Base-by-base conservation (phyloP, 257 asterid species). In the Eucommia ulmoides region DNA sequence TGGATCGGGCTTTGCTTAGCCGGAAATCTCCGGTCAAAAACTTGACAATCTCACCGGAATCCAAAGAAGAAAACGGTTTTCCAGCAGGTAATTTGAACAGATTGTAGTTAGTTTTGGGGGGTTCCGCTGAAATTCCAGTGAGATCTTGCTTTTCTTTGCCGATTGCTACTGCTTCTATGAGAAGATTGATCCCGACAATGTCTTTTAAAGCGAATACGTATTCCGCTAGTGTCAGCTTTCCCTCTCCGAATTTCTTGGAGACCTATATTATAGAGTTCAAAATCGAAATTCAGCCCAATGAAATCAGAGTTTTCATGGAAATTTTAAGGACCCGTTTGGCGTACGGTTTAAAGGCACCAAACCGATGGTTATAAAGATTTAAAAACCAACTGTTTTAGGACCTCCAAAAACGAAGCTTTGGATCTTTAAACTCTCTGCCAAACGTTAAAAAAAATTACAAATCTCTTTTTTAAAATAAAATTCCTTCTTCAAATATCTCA, bases 61-160 rank as follows among this genome's bases (percentile, higher is more conserved):
- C 19, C n/a, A 42, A 21, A 42, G 48, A 42, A 21, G 48, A 42
- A 16, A 19, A 42, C 9, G 48, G 20, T 42, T 29, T 29, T 6
- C 38, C 38, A 29, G 8, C 12, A 29, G 38, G 38, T 29, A 29
- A 5, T 29, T 29, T 10, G 3, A 16, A 16, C n/a, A 5, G 48
- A 35, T 10, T 18, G 7, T 8, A 21, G 19, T 42, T 42, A 21
- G 48, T 42, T 21, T 42, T 42, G 6, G 12, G 6, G 12, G 38
- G 38, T 12, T 29, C 38, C 38, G 12, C 12, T 12, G 12, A 5
- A 29, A 21, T 42, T 19, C 48, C 48, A 18, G 48, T 42, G 10
- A 42, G 48, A 42, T 42, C 48, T 42, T 42, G 48, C 48, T 42
- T 16, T 21, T 21, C 48, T 42, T 42, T 42, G 2, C 48, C 48